Evolutionary conservation across 306 rosid species (phyloP).

Genomic region (Sechiopsis laciniata): DNA sequence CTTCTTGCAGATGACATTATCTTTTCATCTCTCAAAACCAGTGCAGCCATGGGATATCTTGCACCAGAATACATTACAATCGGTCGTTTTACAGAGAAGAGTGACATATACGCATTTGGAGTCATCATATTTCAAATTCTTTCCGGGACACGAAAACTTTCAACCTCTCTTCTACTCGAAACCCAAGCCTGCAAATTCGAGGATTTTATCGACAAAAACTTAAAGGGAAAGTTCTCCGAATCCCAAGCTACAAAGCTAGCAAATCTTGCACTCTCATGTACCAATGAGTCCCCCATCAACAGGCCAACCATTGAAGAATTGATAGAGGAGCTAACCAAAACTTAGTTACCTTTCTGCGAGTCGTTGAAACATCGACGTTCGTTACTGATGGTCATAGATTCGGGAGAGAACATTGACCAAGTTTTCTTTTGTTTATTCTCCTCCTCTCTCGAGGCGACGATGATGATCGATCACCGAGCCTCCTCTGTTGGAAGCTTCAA

Average conservation of each 20-base stretch:
- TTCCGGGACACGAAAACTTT: slow-evolving; percentile 52
- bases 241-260: slow-evolving; percentile 56
- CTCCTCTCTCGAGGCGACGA: not conserved
- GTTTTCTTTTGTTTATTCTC: too few relatives aligned
- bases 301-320: slow-evolving; percentile 62
- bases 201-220: slow-evolving; percentile 51
- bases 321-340: slow-evolving; percentile 42
- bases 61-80: slow-evolving; percentile 90
- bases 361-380: too few relatives aligned
- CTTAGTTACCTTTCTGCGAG: slow-evolving; percentile 17
- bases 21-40: slow-evolving; percentile 78
- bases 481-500: not conserved
- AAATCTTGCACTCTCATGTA: slow-evolving; percentile 53
- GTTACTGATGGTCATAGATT: too few relatives aligned
- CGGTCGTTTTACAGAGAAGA: slow-evolving; percentile 88
- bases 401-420: too few relatives aligned
- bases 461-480: not conserved
- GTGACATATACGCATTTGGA: slow-evolving; percentile 89
- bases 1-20: slow-evolving; percentile 91
- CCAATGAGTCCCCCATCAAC: slow-evolving; percentile 58
- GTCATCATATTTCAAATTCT: slow-evolving; percentile 75
- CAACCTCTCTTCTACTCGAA: slow-evolving; percentile 44
- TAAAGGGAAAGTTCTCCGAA: slow-evolving; percentile 51
- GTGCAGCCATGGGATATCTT: slow-evolving; percentile 98
- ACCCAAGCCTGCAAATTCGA: slow-evolving; percentile 47